Conservation (phyloP, 2,329 filamentous ascomycete species). For the Monosporascus sp. region DNA sequence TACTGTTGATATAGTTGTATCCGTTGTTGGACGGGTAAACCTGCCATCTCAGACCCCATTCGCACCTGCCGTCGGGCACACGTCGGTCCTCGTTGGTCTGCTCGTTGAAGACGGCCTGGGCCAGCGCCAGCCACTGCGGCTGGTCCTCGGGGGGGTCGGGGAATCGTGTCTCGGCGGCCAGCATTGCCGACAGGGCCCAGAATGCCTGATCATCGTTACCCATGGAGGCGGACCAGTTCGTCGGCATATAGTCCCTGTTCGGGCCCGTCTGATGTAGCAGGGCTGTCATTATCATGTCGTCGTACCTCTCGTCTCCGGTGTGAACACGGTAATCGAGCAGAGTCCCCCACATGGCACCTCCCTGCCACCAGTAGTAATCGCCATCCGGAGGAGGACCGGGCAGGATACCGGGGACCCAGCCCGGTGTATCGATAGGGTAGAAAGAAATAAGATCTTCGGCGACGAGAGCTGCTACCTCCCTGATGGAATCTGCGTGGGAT, state of each 20-base stretch:
- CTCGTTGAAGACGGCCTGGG: conserved; percentile 64
- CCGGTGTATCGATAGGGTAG: conserved; percentile 46
- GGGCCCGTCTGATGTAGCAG: conserved; percentile 55
- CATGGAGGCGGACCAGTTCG: conserved; percentile 51
- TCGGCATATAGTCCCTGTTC: conserved; percentile 52
- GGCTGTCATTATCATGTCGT: conserved; percentile 49
- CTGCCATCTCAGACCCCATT: conserved; percentile 72
- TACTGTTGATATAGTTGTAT: conserved; percentile 69
- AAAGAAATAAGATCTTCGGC: conserved; percentile 46
- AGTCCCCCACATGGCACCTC: conserved; percentile 62
- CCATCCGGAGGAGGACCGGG: conserved; percentile 49
- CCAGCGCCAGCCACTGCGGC: conserved; percentile 59
- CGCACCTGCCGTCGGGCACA: conserved; percentile 46
- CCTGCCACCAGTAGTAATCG: conserved; percentile 72
- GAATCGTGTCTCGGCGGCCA: conserved; percentile 60
- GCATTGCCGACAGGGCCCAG: conserved; percentile 64
- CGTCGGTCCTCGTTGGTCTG: conserved; percentile 58
- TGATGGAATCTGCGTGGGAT: conserved; percentile 36
- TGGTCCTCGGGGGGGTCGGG: conserved; percentile 49
- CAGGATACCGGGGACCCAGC: conserved; percentile 50
- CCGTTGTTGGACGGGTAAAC: conserved; percentile 69
- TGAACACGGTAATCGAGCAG: conserved; percentile 66
- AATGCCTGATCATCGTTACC: conserved; percentile 69
- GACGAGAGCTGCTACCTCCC: conserved; percentile 37
- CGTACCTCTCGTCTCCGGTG: conserved; percentile 60